Evolutionary conservation across 371 early-diverging fungal genomes (phyloP), one percentile per base, ranked within the genome.

Genomic region (Lichtheimia hyalospora): DNA sequence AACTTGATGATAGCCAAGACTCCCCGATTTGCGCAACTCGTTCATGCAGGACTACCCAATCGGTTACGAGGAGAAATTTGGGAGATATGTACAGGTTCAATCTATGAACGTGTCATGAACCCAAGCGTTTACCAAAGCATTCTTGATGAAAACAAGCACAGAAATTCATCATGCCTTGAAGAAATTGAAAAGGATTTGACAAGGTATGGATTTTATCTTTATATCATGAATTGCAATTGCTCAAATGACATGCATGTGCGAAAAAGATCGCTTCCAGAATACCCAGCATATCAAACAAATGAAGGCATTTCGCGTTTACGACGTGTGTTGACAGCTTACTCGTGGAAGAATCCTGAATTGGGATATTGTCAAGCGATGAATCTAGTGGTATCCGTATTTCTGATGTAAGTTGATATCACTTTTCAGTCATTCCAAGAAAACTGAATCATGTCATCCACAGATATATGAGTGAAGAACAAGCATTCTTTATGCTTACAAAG

Each of bases 281-380:
- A 97, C 66, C 66, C 88, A 1, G 97, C 95, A 0, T 98, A 94
- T 76, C 96, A 97, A 72, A 85, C 82, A 2, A 78, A 83, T 16
- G 90, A 96, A 63, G 99, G 99, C 1, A 97, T 98, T 53, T 79
- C 91, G 39, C 81, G 92, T 5, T 79, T 98, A 49, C 86, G 98
- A 14, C 81, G 94, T 21, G 97, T 97, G 15, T 76, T 98, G 25
- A 86, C 83, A 52, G 92, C 94, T 0, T 94, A 94, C 67, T 83
- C 92, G 39, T 88, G 89, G 87, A 87, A 86, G 50, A 86, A 93
- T 62, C 89, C 92, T 0, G 95, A 95, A 64, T 84, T 98, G 39
- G 98, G 98, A 13, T 98, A 98, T 71, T 97, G 97, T 71, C 97
- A 98, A 70, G 97, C 98, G 0, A 98, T 98, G 99, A 98, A 98